phyloP scores from a whole-genome alignment of 2,329 filamentous ascomycete species.

The Alternaria arborescens region DNA sequence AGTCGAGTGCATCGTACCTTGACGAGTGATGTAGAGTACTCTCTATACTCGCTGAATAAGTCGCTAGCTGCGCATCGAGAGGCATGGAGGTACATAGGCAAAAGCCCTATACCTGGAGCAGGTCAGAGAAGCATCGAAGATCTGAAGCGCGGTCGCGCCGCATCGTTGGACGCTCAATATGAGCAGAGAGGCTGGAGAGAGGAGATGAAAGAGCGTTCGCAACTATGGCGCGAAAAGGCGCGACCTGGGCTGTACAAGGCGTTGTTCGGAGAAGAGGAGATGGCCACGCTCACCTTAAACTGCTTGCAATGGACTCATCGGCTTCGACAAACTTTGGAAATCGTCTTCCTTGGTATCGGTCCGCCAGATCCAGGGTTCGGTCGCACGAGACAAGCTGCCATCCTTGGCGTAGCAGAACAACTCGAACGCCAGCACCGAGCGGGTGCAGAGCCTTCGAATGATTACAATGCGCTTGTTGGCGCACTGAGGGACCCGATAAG shows the following conservation, averaged over 20 bases:
- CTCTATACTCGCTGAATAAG: conserved; percentile 22
- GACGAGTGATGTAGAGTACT: conserved; percentile 16
- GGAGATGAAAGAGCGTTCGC: conserved; percentile 20
- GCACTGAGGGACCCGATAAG: conserved; percentile 13
- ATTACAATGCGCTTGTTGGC: conserved; percentile 19
- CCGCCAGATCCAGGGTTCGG: conserved; percentile 18
- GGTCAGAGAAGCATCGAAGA: conserved; percentile 4
- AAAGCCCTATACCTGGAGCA: background rate
- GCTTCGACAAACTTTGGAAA: conserved; percentile 21
- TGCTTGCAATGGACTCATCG: conserved; percentile 17
- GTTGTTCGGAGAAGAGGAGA: conserved; percentile 21
- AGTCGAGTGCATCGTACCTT: conserved; percentile 14
- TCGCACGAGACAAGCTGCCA: conserved; percentile 8
- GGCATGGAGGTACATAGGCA: conserved; percentile 18
- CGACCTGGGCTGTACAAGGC: conserved; percentile 8
- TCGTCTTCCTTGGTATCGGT: conserved; percentile 19
- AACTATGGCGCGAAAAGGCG: conserved; percentile 21
- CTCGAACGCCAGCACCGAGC: conserved; percentile 23
- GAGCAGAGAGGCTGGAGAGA: conserved; percentile 18
- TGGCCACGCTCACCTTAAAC: conserved; percentile 6
- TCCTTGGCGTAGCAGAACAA: conserved; percentile 20
- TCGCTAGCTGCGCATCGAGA: conserved; percentile 23
- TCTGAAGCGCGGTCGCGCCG: conserved; percentile 7
- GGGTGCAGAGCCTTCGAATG: conserved; percentile 9
- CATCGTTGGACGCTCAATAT: conserved; percentile 3